A percentile compares a stretch with the other conserved stretches of the same genome.
Conservation (phyloP, 1,284 basidiomycete genomes). For the Inonotus obliquus region DNA sequence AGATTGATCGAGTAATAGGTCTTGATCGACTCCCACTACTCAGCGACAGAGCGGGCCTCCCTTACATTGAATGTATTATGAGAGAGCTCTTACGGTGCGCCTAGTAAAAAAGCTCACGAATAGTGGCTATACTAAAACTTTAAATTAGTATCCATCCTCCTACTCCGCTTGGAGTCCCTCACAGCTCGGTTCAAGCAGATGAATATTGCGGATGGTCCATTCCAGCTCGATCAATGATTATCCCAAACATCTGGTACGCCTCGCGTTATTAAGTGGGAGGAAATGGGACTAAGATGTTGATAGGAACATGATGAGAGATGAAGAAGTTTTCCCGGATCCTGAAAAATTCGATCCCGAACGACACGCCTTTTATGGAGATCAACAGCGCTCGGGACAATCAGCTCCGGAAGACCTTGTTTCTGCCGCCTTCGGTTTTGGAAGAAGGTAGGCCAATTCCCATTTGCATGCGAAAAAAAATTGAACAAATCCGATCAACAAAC, state of each 20-base stretch:
- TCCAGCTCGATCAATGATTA: slow-evolving; percentile 9
- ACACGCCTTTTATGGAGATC: background rate
- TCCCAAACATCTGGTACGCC: slow-evolving; percentile 18
- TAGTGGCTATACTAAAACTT: background rate
- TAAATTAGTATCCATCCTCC: background rate
- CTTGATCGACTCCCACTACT: slow-evolving; percentile 25
- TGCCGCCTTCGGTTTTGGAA: slow-evolving; percentile 3
- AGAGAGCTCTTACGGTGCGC: slow-evolving; percentile 27
- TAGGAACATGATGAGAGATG: slow-evolving; percentile 18
- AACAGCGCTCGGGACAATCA: background rate
- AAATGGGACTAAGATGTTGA: background rate
- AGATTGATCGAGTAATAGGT: slow-evolving; percentile 12
- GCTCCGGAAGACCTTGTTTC: background rate
- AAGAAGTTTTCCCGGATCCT: slow-evolving; percentile 9
- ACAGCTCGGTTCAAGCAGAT: background rate
- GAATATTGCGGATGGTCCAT: slow-evolving; percentile 16
- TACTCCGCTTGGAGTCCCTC: slow-evolving; percentile 4
- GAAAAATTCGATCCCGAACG: slow-evolving; percentile 12
- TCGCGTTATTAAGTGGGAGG: background rate
- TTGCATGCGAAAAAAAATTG: background rate
- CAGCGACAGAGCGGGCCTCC: slow-evolving; percentile 23
- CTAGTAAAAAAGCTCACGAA: background rate
- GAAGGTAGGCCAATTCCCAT: background rate
- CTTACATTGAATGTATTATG: slow-evolving; percentile 27
- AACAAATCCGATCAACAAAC: background rate